Evolutionary conservation across 257 asterid species (phyloP), one percentile per base, ranked within the genome.

Genomic region (Forsythia suspensa): DNA sequence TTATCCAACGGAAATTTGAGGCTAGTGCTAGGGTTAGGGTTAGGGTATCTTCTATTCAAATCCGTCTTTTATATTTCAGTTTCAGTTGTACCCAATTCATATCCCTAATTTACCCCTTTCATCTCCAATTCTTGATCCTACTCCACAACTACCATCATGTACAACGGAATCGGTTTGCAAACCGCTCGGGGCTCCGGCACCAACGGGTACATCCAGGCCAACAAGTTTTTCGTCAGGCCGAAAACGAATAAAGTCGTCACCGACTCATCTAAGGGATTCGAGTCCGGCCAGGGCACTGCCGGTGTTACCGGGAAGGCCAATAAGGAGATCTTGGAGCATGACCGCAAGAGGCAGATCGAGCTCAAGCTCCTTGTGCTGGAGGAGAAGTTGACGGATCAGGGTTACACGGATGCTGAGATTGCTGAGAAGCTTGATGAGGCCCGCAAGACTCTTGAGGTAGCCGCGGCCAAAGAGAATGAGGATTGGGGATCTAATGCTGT

Each of bases 131-230:
- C 46, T 42, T 42, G 46, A 42, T 42, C 46, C 46, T 42, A 42
- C 46, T 7, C 46, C 46, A 42, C 8, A 7, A 8, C 46, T 11
- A 42, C 46, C 15, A 48, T n/a, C 68, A 94, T 95, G 99, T 95
- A 95, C 73, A 95, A 93, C 88, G 99, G 98, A 37, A 95, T 93
- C 78, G 99, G 98, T 12, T 76, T 95, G 29, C 97, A 88, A 85
- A 95, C 98, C 40, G 83, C 98, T 55, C 88, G 99, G 24, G 98
- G 98, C 21, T 95, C 99, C 46, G 98, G 99, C 71, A 95, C 98
- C 34, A 93, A 93, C 77, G 99, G 99, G 4, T 82, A 95, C 87
- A 83, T 93, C 70, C 98, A 95, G 57, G 61, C 95, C 29, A 95
- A 95, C 86, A 89, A 80, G 86, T 93, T 93, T 85, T 88, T 92